Base-by-base conservation (phyloP, 768 basidiomycete species). In the Serendipita sp. region DNA sequence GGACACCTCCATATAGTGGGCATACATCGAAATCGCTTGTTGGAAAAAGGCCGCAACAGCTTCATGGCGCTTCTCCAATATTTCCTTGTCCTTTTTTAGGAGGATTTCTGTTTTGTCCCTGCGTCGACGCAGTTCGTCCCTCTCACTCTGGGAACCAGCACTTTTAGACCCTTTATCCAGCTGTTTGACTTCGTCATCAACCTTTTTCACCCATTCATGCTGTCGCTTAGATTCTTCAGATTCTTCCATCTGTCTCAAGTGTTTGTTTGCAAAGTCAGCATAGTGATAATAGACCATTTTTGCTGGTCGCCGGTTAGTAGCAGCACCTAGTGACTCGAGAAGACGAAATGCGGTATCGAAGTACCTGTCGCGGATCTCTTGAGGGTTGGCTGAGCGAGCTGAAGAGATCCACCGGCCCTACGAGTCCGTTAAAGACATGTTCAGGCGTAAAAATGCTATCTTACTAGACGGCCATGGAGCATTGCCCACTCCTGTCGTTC, bases 371-470 rank as follows among this genome's bases (percentile, higher is more conserved):
- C 81, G 80, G 63, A 96, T 92, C 34, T 85, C 81, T 15, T 79
- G 76, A 0, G 92, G 84, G 54, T 87, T 88, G 69, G 88, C 85
- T 32, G 95, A 73, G 65, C 88, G 88, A 1, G 96, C 92, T 69
- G 89, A 85, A 4, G 90, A 82, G 28, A 83, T 86, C 96, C 96
- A 99, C 10, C 86, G 79, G 8, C 95, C 96, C 92, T 97, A 68
- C 64, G 38, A 53, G 18, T 45, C 45, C 32, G 0, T 10, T 3
- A 28, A 8, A 44, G 3, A 28, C 10, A 48, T 53, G 58, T 5
- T 2, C 15, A 18, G 11, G 64, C 24, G 60, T 3, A 1, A 11
- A 51, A 35, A 48, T 16, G 30, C 15, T 37, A 16, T 72, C 83
- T 63, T 68, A 92, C 91, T 73, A 93, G 71, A 56, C 80, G 81